These are phyloP conservation scores for Tetracladium maxilliforme DNA, from an alignment of 2,329 filamentous ascomycete genomes.

Conservation along the genomic window DNA sequence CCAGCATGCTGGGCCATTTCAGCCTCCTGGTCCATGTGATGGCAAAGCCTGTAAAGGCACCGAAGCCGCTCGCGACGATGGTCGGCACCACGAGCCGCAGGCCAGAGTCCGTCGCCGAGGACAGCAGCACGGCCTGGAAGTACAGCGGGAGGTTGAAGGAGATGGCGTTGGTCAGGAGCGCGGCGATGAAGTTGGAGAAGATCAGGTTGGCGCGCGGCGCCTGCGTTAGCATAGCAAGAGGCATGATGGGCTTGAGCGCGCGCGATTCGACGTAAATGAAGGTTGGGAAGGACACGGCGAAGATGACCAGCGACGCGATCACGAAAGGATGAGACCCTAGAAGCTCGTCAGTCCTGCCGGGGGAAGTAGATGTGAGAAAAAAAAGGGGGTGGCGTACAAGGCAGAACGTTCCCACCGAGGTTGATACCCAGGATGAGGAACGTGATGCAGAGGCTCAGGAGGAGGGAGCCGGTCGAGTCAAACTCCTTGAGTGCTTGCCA, in stretches of 20 bases:
- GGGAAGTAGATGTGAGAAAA: not conserved
- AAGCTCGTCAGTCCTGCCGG: constrained; percentile 6
- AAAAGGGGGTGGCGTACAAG: constrained; percentile 23
- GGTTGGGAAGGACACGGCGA: constrained; percentile 28
- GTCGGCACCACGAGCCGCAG: constrained; percentile 54
- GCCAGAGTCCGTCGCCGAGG: constrained; percentile 56
- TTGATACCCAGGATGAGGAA: constrained; percentile 43
- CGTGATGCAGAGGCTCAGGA: constrained; percentile 35
- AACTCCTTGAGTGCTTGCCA: constrained; percentile 37
- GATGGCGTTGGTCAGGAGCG: constrained; percentile 37
- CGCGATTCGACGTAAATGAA: constrained; percentile 37
- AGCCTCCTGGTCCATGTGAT: constrained; percentile 44
- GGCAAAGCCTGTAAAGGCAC: constrained; percentile 43
- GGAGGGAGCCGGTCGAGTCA: constrained; percentile 37
- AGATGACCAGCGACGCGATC: constrained; percentile 32
- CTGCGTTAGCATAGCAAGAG: constrained; percentile 32
- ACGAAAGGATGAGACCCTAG: constrained; percentile 47
- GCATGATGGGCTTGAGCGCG: constrained; percentile 42
- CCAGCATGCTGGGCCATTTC: constrained; percentile 41
- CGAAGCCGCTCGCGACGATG: constrained; percentile 35
- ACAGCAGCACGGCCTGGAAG: constrained; percentile 61
- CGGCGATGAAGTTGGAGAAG: constrained; percentile 35
- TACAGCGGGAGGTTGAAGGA: constrained; percentile 55
- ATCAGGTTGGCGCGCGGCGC: constrained; percentile 42
- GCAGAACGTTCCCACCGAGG: constrained; percentile 47